A percentile compares a stretch with the other conserved stretches of the same genome.
These are phyloP conservation scores for Chaetomium cochliodes DNA, from an alignment of 495 filamentous ascomycete genomes.

Conservation along the genomic window DNA sequence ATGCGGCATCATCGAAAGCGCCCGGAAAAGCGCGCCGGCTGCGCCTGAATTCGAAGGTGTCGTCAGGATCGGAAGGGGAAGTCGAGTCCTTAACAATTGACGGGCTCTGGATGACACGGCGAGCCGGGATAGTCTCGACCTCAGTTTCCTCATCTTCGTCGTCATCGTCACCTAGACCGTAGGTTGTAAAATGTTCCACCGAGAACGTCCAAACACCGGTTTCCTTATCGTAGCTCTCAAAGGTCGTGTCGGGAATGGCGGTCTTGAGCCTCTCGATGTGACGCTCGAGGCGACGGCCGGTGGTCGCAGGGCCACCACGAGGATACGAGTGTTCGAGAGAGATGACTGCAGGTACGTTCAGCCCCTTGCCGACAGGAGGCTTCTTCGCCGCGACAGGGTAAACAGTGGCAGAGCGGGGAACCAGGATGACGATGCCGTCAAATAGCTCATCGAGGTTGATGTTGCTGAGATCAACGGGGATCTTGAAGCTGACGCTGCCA, in stretches of 20 bases:
- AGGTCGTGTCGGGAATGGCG: conserved; percentile 72
- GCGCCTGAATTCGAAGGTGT: conserved; percentile 75
- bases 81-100: conserved; percentile 26
- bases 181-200: conserved; percentile 93
- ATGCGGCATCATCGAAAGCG: conserved; percentile 64
- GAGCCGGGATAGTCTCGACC: conserved; percentile 36
- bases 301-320: conserved; percentile 48
- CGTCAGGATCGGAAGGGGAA: conserved; percentile 58
- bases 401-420: conserved; percentile 75
- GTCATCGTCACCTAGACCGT: conserved; percentile 85
- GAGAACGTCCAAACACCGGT: conserved; percentile 87
- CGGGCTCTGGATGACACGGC: conserved; percentile 19
- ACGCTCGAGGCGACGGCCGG: conserved; percentile 58
- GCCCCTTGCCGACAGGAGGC: conserved; percentile 74
- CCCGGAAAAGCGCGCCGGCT: conserved; percentile 71
- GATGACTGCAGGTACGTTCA: conserved; percentile 88
- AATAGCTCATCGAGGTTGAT: conserved; percentile 70
- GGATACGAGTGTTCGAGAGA: conserved; percentile 88
- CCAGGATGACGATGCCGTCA: conserved; percentile 69
- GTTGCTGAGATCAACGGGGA: conserved; percentile 73
- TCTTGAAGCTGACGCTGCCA: conserved; percentile 76
- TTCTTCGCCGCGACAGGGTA: conserved; percentile 75
- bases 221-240: conserved; percentile 70
- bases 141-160: conserved; percentile 69
- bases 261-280: conserved; percentile 76